Percentiles rank a stretch among this genome's conserved stretches.
phyloP scores from a whole-genome alignment of 179 eudicot species.

The Dionaea muscipula region DNA sequence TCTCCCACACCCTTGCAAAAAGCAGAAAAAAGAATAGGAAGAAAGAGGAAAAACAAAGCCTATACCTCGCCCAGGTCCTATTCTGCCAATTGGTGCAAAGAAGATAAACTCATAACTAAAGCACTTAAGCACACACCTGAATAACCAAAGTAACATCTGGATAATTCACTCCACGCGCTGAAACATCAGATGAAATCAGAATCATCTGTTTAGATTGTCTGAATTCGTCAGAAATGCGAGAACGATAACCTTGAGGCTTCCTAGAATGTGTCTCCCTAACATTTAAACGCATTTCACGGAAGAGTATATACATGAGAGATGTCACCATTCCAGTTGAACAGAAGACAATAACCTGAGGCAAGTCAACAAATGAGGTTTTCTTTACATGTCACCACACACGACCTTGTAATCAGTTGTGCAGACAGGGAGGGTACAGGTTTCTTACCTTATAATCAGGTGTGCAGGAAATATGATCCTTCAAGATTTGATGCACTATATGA shows the following conservation, averaged over 20 bases:
- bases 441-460: conserved; percentile 66
- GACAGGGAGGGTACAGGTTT: not conserved
- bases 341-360: conserved; percentile 72
- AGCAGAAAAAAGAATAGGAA: no score
- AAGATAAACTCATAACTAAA: not conserved
- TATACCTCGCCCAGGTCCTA: not conserved
- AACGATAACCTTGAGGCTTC: conserved; percentile 66
- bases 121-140: conserved; percentile 39
- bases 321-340: conserved; percentile 84
- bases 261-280: conserved; percentile 85
- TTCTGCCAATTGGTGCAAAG: not conserved
- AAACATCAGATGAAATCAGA: conserved; percentile 76
- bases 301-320: conserved; percentile 64
- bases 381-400: conserved; percentile 5
- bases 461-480: conserved; percentile 52
- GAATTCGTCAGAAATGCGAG: conserved; percentile 69
- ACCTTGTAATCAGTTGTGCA: not conserved
- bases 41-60: no score
- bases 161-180: conserved; percentile 85
- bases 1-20: no score
- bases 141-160: conserved; percentile 89
- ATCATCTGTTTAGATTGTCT: conserved; percentile 63
- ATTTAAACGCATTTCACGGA: conserved; percentile 70
- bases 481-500: conserved; percentile 51
- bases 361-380: not conserved